These are phyloP conservation scores for Euphorbia peplus DNA, from an alignment of 345 rosid species.

Conservation along the genomic window DNA sequence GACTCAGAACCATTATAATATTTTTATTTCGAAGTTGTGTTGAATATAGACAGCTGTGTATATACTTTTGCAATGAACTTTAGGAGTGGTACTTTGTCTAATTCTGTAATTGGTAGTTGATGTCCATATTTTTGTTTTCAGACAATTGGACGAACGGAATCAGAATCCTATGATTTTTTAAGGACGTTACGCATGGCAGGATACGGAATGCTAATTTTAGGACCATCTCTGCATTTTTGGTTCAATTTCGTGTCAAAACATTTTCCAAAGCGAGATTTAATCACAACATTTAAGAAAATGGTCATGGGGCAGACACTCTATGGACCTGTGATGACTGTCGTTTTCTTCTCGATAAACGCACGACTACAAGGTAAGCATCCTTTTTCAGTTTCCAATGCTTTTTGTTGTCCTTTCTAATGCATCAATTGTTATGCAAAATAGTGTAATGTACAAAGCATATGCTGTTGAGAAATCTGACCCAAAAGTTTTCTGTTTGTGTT, in stretches of 20 bases:
- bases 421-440: neutral
- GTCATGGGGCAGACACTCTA: slow-evolving; percentile 67
- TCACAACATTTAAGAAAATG: slow-evolving; percentile 82
- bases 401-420: neutral
- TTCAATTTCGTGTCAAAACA: slow-evolving; percentile 68
- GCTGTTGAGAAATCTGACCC: neutral
- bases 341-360: slow-evolving; percentile 74
- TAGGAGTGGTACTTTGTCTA: slow-evolving; percentile 7
- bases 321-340: slow-evolving; percentile 71
- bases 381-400: neutral
- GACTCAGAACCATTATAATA: neutral
- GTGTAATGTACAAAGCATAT: neutral
- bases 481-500: too few species aligned
- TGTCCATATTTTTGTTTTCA: slow-evolving; percentile 14
- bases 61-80: neutral
- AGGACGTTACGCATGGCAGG: slow-evolving; percentile 87
- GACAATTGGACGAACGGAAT: slow-evolving; percentile 39
- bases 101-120: neutral
- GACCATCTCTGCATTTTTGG: slow-evolving; percentile 86
- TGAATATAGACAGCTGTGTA: neutral
- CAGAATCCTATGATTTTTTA: slow-evolving; percentile 60
- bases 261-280: slow-evolving; percentile 72
- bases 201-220: slow-evolving; percentile 67
- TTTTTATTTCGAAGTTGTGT: neutral
- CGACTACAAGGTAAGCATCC: slow-evolving; percentile 52